Percentiles rank a stretch among this genome's conserved stretches.
These are phyloP conservation scores for Pythium pyrilobum DNA, from an alignment of 352 stramenopile species.

Conservation along the genomic window DNA sequence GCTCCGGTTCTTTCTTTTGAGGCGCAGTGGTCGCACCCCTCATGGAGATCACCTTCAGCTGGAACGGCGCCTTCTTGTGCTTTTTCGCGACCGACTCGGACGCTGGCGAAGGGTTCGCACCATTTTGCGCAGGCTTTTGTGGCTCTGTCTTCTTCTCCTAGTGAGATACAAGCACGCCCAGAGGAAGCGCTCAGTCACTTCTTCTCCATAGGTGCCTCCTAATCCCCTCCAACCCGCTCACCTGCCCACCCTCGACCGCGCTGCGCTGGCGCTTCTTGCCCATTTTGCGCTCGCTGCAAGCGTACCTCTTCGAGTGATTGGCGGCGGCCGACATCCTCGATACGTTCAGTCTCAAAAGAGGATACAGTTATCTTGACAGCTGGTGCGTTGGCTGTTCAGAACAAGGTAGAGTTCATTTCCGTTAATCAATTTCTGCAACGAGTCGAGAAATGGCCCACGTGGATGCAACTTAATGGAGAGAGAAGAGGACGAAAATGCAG, in stretches of 20 bases:
- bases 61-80: constrained; percentile 23
- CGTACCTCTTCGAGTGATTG: constrained; percentile 15
- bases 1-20: constrained; percentile 14
- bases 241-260: constrained; percentile 6
- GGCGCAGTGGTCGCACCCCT: constrained; percentile 21
- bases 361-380: neutral
- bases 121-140: constrained; percentile 1
- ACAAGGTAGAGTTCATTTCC: neutral
- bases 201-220: neutral
- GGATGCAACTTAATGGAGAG: constrained; percentile 8
- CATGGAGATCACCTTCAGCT: constrained; percentile 25
- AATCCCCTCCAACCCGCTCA: neutral
- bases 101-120: neutral
- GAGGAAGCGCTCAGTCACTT: too few species aligned
- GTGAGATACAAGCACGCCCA: neutral
- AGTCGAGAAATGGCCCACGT: neutral
- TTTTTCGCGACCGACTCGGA: constrained; percentile 15
- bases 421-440: too few species aligned
- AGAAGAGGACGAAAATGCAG: neutral
- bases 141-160: neutral
- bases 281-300: constrained; percentile 11
- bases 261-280: constrained; percentile 24
- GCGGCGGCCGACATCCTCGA: constrained; percentile 7
- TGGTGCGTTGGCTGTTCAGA: neutral
- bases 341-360: constrained; percentile 14